Evolutionary conservation across 139 green algal species (phyloP), one percentile per base, ranked within the genome.

Genomic region (Chlamydomonas sphaeroides): DNA sequence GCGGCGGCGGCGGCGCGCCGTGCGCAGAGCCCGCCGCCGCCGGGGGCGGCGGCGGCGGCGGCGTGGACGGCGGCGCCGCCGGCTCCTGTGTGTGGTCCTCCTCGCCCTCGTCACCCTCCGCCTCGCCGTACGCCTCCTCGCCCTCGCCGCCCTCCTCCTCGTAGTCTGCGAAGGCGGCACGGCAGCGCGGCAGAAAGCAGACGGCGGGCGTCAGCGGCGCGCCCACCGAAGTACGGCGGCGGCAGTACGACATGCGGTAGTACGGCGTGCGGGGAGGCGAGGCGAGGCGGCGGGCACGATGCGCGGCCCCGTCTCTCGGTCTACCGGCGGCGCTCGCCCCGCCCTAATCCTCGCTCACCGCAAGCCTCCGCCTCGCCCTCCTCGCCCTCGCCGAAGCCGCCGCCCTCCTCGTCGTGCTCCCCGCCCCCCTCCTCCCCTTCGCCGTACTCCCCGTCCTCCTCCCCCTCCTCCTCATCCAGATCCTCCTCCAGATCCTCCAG

Each of bases 401-500:
- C 65, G 30, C 30, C 11, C 28, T 36, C 59, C 28, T 65, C 59
- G 4, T 65, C 59, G 20, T 33, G 15, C 68, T 73, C 68, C 56
- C 38, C 45, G 3, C 26, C 69, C 35, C 56, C 61, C 69, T 74
- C 57, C 59, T 80, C 70, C 59, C 36, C 32, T 32, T 70, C 41
- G n/a, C n/a, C n/a, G 33, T 66, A 49, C 18, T 83, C 76, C 5
- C 4, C 62, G 21, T 30, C 65, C n/a, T 45, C 38, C 33, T 56
- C 30, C 75, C 6, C 75, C 6, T 61, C 45, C 59, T 53, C 62
- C 2, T 39, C 65, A 8, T 67, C 77, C 18, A 8, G 6, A 14
- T 67, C 39, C 33, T 74, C 62, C 76, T 83, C 76, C 25, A 70
- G 7, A 10, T 79, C 68, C 36, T 80, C 68, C 26, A 26, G 6